Evolutionary conservation across 192 early-diverging fungal species (phyloP).

Genomic region (Coemansia sp.): DNA sequence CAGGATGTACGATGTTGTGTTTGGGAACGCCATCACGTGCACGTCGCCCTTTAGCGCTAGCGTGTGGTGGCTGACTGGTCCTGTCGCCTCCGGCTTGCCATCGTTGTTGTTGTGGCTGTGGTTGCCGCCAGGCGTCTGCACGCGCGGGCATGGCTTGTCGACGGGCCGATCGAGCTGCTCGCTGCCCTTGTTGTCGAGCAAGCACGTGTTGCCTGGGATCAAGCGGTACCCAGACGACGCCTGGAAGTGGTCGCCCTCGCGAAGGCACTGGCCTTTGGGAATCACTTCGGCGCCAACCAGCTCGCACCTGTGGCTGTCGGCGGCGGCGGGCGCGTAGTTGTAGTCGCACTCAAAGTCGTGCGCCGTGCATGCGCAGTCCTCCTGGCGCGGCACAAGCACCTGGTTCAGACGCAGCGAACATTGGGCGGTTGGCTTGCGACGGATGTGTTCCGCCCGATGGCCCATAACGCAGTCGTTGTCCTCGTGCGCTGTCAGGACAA

Average conservation of each 20-base stretch:
- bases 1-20: constrained; percentile 64
- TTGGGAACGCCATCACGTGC: constrained; percentile 68
- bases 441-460: constrained; percentile 66
- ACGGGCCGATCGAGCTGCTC: constrained; percentile 61
- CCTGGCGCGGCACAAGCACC: constrained; percentile 59
- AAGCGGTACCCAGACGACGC: constrained; percentile 79
- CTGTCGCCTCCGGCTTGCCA: constrained; percentile 8
- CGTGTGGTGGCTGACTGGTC: constrained; percentile 35
- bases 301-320: constrained; percentile 70
- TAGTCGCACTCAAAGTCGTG: constrained; percentile 96
- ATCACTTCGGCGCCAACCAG: constrained; percentile 59
- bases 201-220: constrained; percentile 85
- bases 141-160: constrained; percentile 58
- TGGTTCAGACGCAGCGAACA: constrained; percentile 76
- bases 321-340: constrained; percentile 64
- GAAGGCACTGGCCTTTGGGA: constrained; percentile 66
- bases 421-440: constrained; percentile 73
- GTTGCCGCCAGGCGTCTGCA: constrained; percentile 31
- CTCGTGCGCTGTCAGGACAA: constrained; percentile 35
- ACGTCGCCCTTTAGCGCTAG: constrained; percentile 54
- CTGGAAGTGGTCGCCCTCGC: constrained; percentile 64
- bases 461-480: constrained; percentile 87
- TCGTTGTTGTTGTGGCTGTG: constrained; percentile 4
- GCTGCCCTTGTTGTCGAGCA: constrained; percentile 32
- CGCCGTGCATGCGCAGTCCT: constrained; percentile 73